These are phyloP conservation scores for Penicillium sp. DNA, from an alignment of 2,329 filamentous ascomycete species.

Conservation along the genomic window DNA sequence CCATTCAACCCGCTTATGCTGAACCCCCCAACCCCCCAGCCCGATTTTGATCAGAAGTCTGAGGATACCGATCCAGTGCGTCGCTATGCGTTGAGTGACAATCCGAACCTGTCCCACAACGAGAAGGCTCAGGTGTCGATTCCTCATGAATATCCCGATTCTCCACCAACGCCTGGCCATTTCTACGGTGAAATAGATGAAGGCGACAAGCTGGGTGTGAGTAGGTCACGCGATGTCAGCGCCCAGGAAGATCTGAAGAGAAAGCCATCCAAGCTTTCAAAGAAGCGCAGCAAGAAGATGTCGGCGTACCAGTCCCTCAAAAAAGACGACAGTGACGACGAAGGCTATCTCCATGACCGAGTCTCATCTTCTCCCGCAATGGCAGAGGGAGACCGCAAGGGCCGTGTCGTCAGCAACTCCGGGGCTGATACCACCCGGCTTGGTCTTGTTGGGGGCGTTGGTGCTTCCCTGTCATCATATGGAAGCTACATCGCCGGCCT, in stretches of 20 bases:
- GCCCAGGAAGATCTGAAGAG: constrained; percentile 19
- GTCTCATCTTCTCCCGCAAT: constrained; percentile 10
- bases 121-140: constrained; percentile 23
- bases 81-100: constrained; percentile 34
- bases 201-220: constrained; percentile 23
- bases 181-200: constrained; percentile 42
- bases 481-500: constrained; percentile 44
- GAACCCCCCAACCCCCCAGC: constrained; percentile 47
- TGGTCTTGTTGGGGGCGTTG: constrained; percentile 24
- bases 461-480: constrained; percentile 37
- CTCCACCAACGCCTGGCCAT: constrained; percentile 33
- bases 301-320: constrained; percentile 37
- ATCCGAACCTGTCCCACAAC: constrained; percentile 35
- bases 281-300: constrained; percentile 34
- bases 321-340: constrained; percentile 28
- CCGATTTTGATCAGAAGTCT: constrained; percentile 23
- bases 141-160: constrained; percentile 24
- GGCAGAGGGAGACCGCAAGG: constrained; percentile 40
- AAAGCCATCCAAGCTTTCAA: constrained; percentile 33
- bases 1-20: constrained; percentile 45
- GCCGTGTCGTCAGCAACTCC: constrained; percentile 45
- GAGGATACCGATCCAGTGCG: constrained; percentile 27
- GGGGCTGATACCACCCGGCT: constrained; percentile 36
- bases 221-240: constrained; percentile 24
- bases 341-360: constrained; percentile 12